Percentiles rank a stretch among this genome's conserved stretches.
Evolutionary conservation across 208 protist genomes (phyloP).

Genomic region (Polymyxa betae): DNA sequence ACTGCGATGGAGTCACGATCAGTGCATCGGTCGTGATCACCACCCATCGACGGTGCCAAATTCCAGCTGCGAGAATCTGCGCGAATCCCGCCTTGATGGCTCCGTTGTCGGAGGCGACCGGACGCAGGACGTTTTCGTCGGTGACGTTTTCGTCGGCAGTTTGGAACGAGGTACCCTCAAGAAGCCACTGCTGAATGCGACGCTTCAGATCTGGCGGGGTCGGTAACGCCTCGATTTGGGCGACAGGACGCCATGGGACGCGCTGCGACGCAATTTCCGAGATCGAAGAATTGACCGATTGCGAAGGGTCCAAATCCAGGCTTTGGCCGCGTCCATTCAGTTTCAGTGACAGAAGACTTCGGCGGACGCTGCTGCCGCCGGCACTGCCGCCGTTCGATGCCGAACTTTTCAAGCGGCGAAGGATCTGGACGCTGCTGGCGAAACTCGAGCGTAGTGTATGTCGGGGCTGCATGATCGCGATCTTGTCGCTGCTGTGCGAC

Average conservation of each 20-base stretch:
- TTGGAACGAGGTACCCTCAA: not conserved
- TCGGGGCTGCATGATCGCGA: not conserved
- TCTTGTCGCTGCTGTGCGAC: not conserved
- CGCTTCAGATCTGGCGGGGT: not conserved
- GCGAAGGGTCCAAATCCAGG: not conserved
- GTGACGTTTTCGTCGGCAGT: not conserved
- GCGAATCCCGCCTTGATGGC: not conserved
- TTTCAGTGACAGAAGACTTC: not conserved
- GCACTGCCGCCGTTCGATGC: not conserved
- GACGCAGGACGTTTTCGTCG: conserved; percentile 27
- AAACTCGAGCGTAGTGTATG: conserved; percentile 13
- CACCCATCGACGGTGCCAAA: not conserved
- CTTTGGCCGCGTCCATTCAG: conserved; percentile 41
- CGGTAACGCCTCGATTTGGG: not conserved
- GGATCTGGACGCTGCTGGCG: not conserved
- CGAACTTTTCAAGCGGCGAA: not conserved
- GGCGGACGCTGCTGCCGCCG: not conserved
- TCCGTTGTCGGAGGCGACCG: not conserved
- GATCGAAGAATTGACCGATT: conserved; percentile 46
- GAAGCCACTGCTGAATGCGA: not conserved
- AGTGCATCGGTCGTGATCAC: not conserved
- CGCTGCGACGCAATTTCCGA: not conserved
- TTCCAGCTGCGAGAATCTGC: not conserved
- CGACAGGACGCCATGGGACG: not conserved
- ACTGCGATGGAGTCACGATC: not conserved